These are phyloP conservation scores for Cucurbita pepo DNA, from an alignment of 306 rosid genomes.

Conservation along the genomic window DNA sequence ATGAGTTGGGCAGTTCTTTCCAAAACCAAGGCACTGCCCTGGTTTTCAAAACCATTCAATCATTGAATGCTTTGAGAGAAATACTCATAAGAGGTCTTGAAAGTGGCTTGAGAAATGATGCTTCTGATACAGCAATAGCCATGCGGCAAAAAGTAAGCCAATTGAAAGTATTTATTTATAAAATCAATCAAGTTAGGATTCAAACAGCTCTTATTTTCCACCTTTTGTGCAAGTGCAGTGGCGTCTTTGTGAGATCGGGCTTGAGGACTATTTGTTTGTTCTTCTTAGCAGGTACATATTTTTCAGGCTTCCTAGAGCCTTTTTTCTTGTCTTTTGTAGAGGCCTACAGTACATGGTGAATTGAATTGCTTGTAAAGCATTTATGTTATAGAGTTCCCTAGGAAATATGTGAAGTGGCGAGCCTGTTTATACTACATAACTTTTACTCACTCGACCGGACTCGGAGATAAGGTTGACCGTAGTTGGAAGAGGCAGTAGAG, in stretches of 20 bases:
- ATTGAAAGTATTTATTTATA: background rate
- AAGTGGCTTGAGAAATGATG: conserved; percentile 99
- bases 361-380: background rate
- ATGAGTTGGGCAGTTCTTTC: conserved; percentile 22
- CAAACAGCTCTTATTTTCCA: background rate
- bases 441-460: background rate
- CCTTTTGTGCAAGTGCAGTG: conserved; percentile 40
- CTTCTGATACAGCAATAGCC: conserved; percentile 87
- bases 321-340: background rate
- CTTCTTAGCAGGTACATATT: conserved; percentile 74
- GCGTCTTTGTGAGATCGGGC: conserved; percentile 98
- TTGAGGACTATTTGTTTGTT: conserved; percentile 90
- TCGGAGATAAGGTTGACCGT: background rate
- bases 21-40: conserved; percentile 25
- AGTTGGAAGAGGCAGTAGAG: background rate
- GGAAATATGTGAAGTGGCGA: background rate
- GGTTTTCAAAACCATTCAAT: conserved; percentile 66
- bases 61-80: conserved; percentile 61
- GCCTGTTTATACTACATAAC: background rate
- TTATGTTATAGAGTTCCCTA: background rate
- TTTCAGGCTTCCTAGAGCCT: conserved; percentile 1
- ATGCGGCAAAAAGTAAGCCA: conserved; percentile 82
- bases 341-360: background rate
- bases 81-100: conserved; percentile 62
- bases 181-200: background rate